A percentile compares a stretch with the other conserved stretches of the same genome.
Evolutionary conservation across 495 filamentous ascomycete species (phyloP).

Genomic region (Penicillium paradoxum): DNA sequence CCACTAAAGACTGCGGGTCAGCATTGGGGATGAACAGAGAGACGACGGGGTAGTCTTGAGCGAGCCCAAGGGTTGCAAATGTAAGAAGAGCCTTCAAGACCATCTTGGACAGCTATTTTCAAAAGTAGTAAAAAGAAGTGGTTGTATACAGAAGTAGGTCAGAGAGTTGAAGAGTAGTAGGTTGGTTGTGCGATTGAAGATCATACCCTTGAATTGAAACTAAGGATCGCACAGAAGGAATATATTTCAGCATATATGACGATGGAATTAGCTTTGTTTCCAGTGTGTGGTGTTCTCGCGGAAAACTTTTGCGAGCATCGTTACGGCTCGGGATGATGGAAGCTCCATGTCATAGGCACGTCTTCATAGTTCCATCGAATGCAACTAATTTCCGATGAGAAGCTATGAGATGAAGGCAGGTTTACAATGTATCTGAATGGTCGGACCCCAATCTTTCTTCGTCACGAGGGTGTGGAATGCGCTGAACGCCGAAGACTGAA

Average conservation of each 20-base stretch:
- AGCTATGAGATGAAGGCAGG: too few relatives aligned
- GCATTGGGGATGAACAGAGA: conserved; percentile 32
- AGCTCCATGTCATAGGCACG: not conserved
- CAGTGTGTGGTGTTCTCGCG: not conserved
- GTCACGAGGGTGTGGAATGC: too few relatives aligned
- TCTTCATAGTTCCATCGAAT: too few relatives aligned
- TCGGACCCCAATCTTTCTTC: too few relatives aligned
- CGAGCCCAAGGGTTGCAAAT: conserved; percentile 15
- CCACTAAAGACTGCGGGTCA: conserved; percentile 33
- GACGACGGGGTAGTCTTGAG: conserved; percentile 28
- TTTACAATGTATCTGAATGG: too few relatives aligned
- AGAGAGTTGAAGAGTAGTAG: not conserved
- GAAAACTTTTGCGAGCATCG: not conserved
- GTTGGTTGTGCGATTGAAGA: too few relatives aligned
- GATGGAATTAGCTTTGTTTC: not conserved
- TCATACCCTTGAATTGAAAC: too few relatives aligned
- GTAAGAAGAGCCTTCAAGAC: not conserved
- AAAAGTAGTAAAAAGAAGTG: too few relatives aligned
- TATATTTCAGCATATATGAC: too few relatives aligned
- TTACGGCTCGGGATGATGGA: not conserved
- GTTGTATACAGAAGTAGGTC: not conserved
- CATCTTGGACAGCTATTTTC: not conserved
- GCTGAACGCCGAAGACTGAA: too few relatives aligned
- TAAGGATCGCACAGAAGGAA: too few relatives aligned
- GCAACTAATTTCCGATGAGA: too few relatives aligned